These are phyloP conservation scores for Penicillium sp. DNA, from an alignment of 2,329 filamentous ascomycete genomes.

Conservation along the genomic window DNA sequence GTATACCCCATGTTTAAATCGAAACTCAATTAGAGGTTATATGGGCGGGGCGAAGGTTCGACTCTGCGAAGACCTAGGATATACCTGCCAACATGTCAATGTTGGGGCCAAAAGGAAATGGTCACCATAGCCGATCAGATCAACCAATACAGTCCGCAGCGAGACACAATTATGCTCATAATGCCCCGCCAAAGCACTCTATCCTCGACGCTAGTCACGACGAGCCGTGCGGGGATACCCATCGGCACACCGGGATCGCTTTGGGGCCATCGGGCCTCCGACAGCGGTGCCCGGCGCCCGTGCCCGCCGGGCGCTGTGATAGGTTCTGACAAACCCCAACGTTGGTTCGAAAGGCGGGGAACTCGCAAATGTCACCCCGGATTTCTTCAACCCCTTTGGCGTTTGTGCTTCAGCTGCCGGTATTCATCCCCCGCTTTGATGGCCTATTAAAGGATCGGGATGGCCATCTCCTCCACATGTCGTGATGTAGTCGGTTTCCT, in stretches of 20 bases:
- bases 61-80: neutral
- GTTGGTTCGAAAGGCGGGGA: neutral
- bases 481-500: neutral
- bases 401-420: neutral
- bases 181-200: neutral
- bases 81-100: neutral
- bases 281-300: neutral
- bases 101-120: neutral
- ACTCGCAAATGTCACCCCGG: neutral
- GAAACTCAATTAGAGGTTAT: neutral
- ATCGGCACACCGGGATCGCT: slow-evolving; percentile 6
- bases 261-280: neutral
- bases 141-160: neutral
- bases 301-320: slow-evolving; percentile 1
- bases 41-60: neutral
- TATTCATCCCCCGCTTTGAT: neutral
- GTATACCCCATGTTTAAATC: neutral
- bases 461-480: neutral
- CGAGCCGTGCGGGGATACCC: slow-evolving; percentile 2
- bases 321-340: neutral
- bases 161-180: neutral
- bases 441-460: slow-evolving; percentile 1
- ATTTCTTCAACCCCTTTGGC: neutral
- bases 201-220: neutral
- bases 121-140: neutral